Percentiles rank a stretch among this genome's conserved stretches.
Evolutionary conservation across 1,284 basidiomycete species (phyloP).

Genomic region (Ustilago cynodontis): DNA sequence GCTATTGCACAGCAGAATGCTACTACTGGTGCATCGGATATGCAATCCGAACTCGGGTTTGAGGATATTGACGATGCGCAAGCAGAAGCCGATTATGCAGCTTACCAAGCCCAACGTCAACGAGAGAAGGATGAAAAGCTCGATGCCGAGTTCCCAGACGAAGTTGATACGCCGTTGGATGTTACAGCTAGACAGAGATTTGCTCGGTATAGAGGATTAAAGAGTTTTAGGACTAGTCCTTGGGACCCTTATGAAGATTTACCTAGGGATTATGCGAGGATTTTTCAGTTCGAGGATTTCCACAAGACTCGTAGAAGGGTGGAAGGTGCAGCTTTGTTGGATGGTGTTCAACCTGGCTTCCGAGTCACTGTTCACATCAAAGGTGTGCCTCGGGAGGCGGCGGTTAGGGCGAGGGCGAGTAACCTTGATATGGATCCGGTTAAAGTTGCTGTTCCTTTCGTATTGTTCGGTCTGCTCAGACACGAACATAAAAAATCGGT

Average conservation of each 20-base stretch:
- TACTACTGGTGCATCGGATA: conserved; percentile 21
- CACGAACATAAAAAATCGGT: conserved; percentile 98
- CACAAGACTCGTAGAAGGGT: conserved; percentile 85
- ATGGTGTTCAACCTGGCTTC: conserved; percentile 58
- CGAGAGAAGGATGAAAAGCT: conserved; percentile 82
- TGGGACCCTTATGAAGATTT: conserved; percentile 99
- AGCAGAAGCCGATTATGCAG: conserved; percentile 75
- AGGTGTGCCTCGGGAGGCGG: conserved; percentile 59
- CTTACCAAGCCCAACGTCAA: conserved; percentile 81
- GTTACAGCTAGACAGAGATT: conserved; percentile 87
- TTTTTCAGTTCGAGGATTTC: conserved; percentile 98
- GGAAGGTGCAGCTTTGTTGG: conserved; percentile 67
- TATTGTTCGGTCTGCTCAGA: conserved; percentile 85
- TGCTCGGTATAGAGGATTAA: conserved; percentile 90
- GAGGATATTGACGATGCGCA: conserved; percentile 73
- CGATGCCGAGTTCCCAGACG: conserved; percentile 90
- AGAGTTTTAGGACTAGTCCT: conserved; percentile 90
- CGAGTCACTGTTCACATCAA: conserved; percentile 54
- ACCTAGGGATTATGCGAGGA: conserved; percentile 90
- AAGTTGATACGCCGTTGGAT: conserved; percentile 94
- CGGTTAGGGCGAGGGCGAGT: conserved; percentile 46
- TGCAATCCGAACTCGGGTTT: conserved; percentile 13
- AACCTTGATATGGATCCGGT: conserved; percentile 11
- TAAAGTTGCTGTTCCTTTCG: conserved; percentile 74
- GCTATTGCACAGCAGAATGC: conserved; percentile 71